Evolutionary conservation across 257 asterid genomes (phyloP), one percentile per base, ranked within the genome.

Genomic region (Salvia hispanica): DNA sequence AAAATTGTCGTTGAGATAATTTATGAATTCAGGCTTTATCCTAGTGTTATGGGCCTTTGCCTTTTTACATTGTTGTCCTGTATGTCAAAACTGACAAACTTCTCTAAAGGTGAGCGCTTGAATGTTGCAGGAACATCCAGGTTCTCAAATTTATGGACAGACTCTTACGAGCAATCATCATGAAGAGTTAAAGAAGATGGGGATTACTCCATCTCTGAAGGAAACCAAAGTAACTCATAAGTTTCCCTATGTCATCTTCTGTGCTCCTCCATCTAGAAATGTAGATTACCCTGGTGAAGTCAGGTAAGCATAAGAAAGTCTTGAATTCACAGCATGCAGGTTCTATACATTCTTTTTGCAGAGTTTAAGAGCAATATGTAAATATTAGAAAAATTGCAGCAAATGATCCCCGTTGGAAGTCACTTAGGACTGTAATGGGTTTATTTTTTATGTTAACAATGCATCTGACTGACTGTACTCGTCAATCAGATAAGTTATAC

Each of bases 201-300:
- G 97, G 55, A 88, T 93, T 46, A 88, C 34, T 59, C 99, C 99
- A 56, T 80, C 77, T 70, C 72, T 83, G 9, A 85, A 86, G 78
- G 97, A 82, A 72, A 70, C 73, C 64, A 78, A 55, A 67, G 39
- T 67, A 51, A 51, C 67, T 42, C 75, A 71, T 16, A 88, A 88
- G 84, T 88, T 88, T 72, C 95, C 99, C 42, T 88, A 81, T 72
- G 93, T 94, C 71, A 85, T 94, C 53, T 94, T 88, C 79, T 91
- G 97, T 78, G 97, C 96, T 69, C 97, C 97, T 78, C 96, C 97
- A 39, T 86, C 78, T 9, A 75, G 84, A 59, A 82, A 72, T 71
- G 43, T 76, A 36, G 97, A 94, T 77, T 94, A 94, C 77, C 85
- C 92, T 40, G 91, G 86, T 77, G 97, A 94, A 79, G 85, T 94